Base-by-base conservation (phyloP, 1,284 basidiomycete species). In the Singerocomus inundabilis region DNA sequence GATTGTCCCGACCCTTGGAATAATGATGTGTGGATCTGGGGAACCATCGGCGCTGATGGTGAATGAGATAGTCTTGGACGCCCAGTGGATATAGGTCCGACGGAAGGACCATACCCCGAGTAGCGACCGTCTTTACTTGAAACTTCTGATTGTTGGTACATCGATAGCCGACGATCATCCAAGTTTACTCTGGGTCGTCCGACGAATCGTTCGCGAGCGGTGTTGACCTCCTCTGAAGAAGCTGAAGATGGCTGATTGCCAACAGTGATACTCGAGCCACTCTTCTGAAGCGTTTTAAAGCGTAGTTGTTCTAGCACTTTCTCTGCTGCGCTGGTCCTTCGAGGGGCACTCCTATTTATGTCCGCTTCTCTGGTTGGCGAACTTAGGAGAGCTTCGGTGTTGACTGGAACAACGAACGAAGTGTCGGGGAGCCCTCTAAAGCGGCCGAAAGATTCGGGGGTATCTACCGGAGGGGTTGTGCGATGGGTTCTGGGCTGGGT, bases 261-360 rank as follows among this genome's bases (percentile, higher is more conserved):
- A 32, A 53, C n/a, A 2, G 49, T 73, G 6, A 73, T 68, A 33
- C 63, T 75, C 11, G 69, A 55, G 24, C 66, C 56, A 16, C 61
- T 51, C 43, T 63, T 64, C 58, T 76, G 74, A 48, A 78, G 74
- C 45, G 80, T 79, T 46, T 77, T 71, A 52, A 66, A 77, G 24
- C 79, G 73, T 15, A 84, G 64, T 51, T 81, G 78, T 56, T 82
- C 81, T 6, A 84, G 64, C 4, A 80, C 75, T 49, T 75, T 77
- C 58, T 84, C 82, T 0, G 82, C 81, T 7, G 78, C 79, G 47
- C 81, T 83, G 6, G 76, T 69, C 51, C 78, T 67, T 49, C 78
- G 72, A 6, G 53, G 53, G 8, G 44, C 35, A 13, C 26, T 46
- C 38, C 33, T 49, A 15, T 45, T 37, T 35, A 47, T 31, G n/a